Percentiles rank a stretch among this genome's conserved stretches.
phyloP scores from a whole-genome alignment of 768 basidiomycete species.

The Auriscalpium vulgare region DNA sequence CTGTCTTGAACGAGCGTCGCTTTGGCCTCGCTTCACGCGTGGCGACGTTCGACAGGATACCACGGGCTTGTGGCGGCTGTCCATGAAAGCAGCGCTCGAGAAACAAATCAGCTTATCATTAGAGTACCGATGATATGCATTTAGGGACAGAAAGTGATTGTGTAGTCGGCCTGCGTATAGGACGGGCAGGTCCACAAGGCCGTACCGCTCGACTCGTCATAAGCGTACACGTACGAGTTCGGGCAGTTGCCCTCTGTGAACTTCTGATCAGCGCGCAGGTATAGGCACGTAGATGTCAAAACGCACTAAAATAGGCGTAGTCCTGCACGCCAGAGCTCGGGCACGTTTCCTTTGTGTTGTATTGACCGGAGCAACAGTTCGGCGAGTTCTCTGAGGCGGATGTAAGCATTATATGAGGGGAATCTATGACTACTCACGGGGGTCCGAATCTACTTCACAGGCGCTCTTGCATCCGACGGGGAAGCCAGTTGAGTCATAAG shows the following conservation, averaged over 20 bases:
- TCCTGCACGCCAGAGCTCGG: slow-evolving; percentile 37
- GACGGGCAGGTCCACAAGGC: slow-evolving; percentile 39
- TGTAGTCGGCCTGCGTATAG: neutral
- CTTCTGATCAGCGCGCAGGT: too few relatives aligned
- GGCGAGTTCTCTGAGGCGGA: slow-evolving; percentile 19
- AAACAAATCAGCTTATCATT: too few relatives aligned
- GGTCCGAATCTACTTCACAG: slow-evolving; percentile 19
- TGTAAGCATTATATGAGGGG: too few relatives aligned
- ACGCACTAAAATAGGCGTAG: slow-evolving; percentile 41
- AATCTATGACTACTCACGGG: too few relatives aligned
- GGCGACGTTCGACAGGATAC: too few relatives aligned
- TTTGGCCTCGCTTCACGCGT: too few relatives aligned
- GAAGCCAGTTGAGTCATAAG: slow-evolving; percentile 23
- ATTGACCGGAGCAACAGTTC: slow-evolving; percentile 26
- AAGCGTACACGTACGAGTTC: slow-evolving; percentile 44
- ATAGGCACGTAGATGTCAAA: too few relatives aligned
- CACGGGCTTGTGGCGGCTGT: too few relatives aligned
- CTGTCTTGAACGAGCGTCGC: too few relatives aligned
- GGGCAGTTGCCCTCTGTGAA: slow-evolving; percentile 33
- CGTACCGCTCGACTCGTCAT: slow-evolving; percentile 38
- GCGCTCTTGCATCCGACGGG: slow-evolving; percentile 26
- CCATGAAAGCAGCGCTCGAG: too few relatives aligned
- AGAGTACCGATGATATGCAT: neutral
- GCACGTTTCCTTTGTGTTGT: slow-evolving; percentile 23
- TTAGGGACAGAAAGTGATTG: slow-evolving; percentile 4